phyloP scores from a whole-genome alignment of 306 rosid genomes.

The Sindora glabra region DNA sequence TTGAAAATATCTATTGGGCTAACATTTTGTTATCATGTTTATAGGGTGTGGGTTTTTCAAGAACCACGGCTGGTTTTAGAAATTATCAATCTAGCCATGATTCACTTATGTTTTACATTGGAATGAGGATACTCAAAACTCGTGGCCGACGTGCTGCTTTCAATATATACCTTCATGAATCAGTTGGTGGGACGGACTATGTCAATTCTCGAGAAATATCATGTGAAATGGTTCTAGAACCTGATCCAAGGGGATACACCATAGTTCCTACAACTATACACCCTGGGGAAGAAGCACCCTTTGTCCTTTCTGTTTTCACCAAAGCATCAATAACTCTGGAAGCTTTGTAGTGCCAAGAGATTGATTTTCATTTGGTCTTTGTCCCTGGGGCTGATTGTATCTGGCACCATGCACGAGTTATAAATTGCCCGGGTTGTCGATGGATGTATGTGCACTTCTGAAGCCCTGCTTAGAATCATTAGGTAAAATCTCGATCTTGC shows the following conservation, averaged over 20 bases:
- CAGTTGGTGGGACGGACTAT: conserved; percentile 96
- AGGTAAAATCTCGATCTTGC: conserved; percentile 27
- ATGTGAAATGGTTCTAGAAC: conserved; percentile 97
- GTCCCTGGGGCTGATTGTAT: conserved; percentile 15
- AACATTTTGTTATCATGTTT: conserved; percentile 10
- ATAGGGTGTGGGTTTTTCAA: conserved; percentile 98
- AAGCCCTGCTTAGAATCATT: conserved; percentile 14
- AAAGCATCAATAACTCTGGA: conserved; percentile 90
- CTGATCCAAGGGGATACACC: conserved; percentile 97
- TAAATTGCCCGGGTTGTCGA: conserved; percentile 50
- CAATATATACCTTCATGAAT: conserved; percentile 93
- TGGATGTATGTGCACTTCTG: conserved; percentile 17
- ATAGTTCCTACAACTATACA: conserved; percentile 98
- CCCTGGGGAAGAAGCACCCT: conserved; percentile 99
- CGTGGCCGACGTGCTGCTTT: conserved; percentile 93
- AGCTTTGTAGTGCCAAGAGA: conserved; percentile 49
- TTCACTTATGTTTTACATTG: conserved; percentile 93
- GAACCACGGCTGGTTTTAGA: conserved; percentile 92
- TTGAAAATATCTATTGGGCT: neutral
- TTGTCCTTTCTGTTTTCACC: conserved; percentile 95
- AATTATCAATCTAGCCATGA: conserved; percentile 98
- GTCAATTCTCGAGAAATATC: conserved; percentile 98
- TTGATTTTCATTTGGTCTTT: conserved; percentile 23
- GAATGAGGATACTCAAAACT: conserved; percentile 98
- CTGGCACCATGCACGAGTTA: conserved; percentile 22